phyloP scores from a whole-genome alignment of 805 yeast genomes.

The Hanseniaspora meyeri region DNA sequence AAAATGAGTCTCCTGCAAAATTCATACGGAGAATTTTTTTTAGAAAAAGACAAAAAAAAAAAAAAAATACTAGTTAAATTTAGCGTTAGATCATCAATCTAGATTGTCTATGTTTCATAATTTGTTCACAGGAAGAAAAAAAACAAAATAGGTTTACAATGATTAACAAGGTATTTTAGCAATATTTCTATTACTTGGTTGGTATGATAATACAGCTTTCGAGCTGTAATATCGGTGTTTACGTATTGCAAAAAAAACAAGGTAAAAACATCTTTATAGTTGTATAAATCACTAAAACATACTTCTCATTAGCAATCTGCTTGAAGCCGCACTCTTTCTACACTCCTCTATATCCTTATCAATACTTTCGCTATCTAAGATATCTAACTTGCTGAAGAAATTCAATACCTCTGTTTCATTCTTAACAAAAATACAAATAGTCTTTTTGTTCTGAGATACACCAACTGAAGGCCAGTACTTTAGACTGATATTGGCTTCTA shows the following conservation, averaged over 20 bases:
- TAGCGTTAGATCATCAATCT: no score
- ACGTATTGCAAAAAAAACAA: background rate
- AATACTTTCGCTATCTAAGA: slow-evolving; percentile 21
- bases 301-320: slow-evolving; percentile 19
- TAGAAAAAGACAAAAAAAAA: no score
- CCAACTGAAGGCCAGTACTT: slow-evolving; percentile 66
- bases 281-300: slow-evolving; percentile 12
- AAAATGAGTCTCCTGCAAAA: no score
- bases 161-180: no score
- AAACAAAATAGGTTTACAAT: no score
- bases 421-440: slow-evolving; percentile 41
- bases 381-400: slow-evolving; percentile 31
- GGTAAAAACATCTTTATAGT: background rate
- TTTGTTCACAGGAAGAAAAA: no score
- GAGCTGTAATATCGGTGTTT: no score
- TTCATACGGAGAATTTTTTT: no score
- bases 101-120: no score
- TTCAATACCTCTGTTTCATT: slow-evolving; percentile 51
- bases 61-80: no score
- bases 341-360: slow-evolving; percentile 34
- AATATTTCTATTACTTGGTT: no score
- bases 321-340: slow-evolving; percentile 22
- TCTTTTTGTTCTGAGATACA: slow-evolving; percentile 31
- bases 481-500: slow-evolving; percentile 75
- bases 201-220: no score